These are phyloP conservation scores for Aspergillus spinulosporus DNA, from an alignment of 2,329 filamentous ascomycete species.

Conservation along the genomic window DNA sequence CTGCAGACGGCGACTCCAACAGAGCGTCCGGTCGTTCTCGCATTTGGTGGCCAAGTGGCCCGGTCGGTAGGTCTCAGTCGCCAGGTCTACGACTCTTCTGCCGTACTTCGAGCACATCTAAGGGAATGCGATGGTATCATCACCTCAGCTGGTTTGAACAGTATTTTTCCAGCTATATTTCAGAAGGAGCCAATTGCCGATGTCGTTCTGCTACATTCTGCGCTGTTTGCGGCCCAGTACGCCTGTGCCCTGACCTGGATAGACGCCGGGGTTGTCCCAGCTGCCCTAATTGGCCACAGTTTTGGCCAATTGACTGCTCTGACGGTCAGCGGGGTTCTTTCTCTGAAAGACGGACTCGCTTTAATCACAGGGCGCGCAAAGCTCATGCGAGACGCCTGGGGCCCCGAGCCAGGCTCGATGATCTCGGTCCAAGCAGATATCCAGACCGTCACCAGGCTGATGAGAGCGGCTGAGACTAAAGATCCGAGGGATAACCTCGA, in stretches of 20 bases:
- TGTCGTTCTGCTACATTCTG: constrained; percentile 36
- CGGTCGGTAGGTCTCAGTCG: background rate
- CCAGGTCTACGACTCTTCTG: no score
- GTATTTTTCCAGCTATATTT: constrained; percentile 37
- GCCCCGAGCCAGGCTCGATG: constrained; percentile 3
- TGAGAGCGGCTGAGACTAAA: background rate
- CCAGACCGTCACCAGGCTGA: background rate
- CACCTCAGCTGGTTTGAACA: constrained; percentile 24
- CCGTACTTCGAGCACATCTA: no score
- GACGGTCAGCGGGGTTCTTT: constrained; percentile 32
- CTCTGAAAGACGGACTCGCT: constrained; percentile 32
- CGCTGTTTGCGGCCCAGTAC: constrained; percentile 42
- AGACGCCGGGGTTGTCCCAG: constrained; percentile 36
- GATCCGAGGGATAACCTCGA: background rate
- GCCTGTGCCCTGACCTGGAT: constrained; percentile 42
- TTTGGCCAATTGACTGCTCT: constrained; percentile 43
- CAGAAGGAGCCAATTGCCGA: constrained; percentile 24
- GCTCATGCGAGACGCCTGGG: constrained; percentile 35
- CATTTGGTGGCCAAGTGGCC: background rate
- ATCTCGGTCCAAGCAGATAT: background rate
- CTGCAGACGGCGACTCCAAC: background rate
- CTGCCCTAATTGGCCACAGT: constrained; percentile 40
- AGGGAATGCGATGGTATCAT: no score
- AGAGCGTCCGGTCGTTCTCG: background rate
- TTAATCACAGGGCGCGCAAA: constrained; percentile 32